Base-by-base conservation (phyloP, 2,329 filamentous ascomycete species). In the Neurospora sp. region DNA sequence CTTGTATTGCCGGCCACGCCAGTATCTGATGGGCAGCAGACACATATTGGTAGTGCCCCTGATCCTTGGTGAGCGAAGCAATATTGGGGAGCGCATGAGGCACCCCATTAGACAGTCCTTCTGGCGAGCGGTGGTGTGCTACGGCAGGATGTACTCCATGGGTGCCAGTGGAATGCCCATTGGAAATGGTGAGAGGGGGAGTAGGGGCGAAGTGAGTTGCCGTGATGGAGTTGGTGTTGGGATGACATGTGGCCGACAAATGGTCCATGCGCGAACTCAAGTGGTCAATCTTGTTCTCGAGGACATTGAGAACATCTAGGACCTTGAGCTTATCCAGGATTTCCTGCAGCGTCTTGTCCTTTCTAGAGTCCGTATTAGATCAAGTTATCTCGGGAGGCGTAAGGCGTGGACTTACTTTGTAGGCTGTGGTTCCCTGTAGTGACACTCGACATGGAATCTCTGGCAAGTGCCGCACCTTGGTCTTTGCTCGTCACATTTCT, bases 401-500 rank as follows among this genome's bases (percentile, higher is more conserved):
- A 23, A 65, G 23, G 36, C 10, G 15, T 15, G 17, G 67, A 82
- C 85, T 80, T 82, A 88, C 87, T 89, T 89, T 68, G 87, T 89
- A 41, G 87, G 86, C 74, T 85, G 83, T 36, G 86, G 85, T 73
- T 88, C 86, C 73, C 86, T 81, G 76, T 90, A 90, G 72, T 82
- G 81, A 77, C 88, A 90, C 46, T 86, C 84, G 71, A 87, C 81
- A 74, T 85, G 83, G 74, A 88, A 83, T 72, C 84, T 83, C 71
- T 83, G 80, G 77, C 88, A 90, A 17, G 86, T 84, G 69, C 85
- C 81, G 76, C 88, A 90, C 77, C 86, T 87, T 19, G 88, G 88
- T 69, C 87, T 81, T 74, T 83, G 81, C 76, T 90, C 88, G 76
- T 89, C 87, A 78, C 88, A 90, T 80, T 85, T 87, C 73, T 88